Base-by-base conservation (phyloP, 1,139 yeast genomes). In the Magnusiomyces sp. region DNA sequence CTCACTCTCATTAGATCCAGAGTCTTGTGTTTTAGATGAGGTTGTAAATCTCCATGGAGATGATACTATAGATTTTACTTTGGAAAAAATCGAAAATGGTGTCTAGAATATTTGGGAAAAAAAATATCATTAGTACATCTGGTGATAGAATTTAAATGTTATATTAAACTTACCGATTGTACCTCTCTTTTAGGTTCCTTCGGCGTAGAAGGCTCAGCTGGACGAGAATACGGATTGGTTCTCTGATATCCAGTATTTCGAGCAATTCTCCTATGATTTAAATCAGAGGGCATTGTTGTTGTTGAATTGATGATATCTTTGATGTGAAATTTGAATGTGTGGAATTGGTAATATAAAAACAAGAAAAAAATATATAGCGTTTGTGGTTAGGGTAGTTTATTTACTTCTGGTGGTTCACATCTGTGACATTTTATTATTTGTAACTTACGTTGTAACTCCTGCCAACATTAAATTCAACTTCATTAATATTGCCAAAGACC, bases 41-140 rank as follows among this genome's bases (percentile, higher is more conserved):
- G 40, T 37, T 4, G 40, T 23, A 29, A 34, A 43, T 9, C 16
- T 27, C 20, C 37, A 33, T 34, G 41, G 40, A 17, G 50, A 47
- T 9, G 48, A 43, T 5, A 48, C 10, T 10, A 48, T 39, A 27
- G 43, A 43, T 27, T 44, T 48, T 7, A 48, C 48, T 13, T 45
- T 44, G 4, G 50, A 43, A 20, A 48, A 48, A 9, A 48, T 43
- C 9, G 48, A 37, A 14, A n/a, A 16, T 2, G 50, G 50, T 3
- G 47, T 43, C 47, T 32, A 41, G 2, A 29, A 43, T 11, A 7
- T 16, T 5, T 27, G 20, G 4, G 40, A 7, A 23, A 23, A 23
- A 23, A 23, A 23, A 23, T 23, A 23, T 23, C 7, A 7, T 23
- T 23, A 23, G 7, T 23, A 23, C 29, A 7, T 23, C 29, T 23